A percentile compares a stretch with the other conserved stretches of the same genome.
These are phyloP conservation scores for Suhomyces yuchorum DNA, from an alignment of 1,139 yeast species.

Conservation along the genomic window DNA sequence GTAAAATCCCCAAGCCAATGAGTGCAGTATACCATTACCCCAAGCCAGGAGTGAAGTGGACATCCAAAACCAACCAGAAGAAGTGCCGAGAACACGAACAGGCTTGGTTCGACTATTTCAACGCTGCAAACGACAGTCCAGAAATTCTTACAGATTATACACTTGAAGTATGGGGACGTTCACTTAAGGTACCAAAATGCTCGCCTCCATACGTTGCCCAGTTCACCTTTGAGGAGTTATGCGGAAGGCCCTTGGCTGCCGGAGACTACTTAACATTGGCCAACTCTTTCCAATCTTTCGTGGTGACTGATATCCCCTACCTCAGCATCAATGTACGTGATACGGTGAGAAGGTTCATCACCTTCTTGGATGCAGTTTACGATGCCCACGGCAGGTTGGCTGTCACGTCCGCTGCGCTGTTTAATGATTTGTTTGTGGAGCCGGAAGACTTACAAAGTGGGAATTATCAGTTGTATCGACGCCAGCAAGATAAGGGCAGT, in stretches of 20 bases:
- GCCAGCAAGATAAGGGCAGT: constrained; percentile 34
- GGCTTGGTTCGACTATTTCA: constrained; percentile 79
- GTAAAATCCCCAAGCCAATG: constrained; percentile 82
- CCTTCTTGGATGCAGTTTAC: constrained; percentile 92
- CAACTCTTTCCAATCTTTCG: constrained; percentile 70
- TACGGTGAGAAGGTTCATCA: constrained; percentile 84
- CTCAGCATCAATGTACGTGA: constrained; percentile 78
- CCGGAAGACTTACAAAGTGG: constrained; percentile 65
- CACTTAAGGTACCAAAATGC: constrained; percentile 70
- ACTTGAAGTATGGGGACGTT: constrained; percentile 85
- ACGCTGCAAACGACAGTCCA: constrained; percentile 48
- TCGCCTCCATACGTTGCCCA: constrained; percentile 84
- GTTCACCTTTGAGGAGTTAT: constrained; percentile 79
- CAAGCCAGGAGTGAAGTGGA: constrained; percentile 59
- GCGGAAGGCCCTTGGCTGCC: constrained; percentile 89
- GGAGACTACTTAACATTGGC: constrained; percentile 92
- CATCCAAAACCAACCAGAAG: constrained; percentile 52
- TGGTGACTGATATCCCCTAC: constrained; percentile 89
- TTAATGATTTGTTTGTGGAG: constrained; percentile 82
- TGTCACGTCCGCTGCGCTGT: constrained; percentile 85
- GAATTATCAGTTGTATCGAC: constrained; percentile 52
- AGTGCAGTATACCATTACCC: constrained; percentile 82
- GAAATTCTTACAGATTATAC: constrained; percentile 36
- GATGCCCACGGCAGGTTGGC: constrained; percentile 87
- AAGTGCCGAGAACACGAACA: constrained; percentile 65